Evolutionary conservation across 805 yeast species (phyloP).

Genomic region (Yarrowia hollandica): DNA sequence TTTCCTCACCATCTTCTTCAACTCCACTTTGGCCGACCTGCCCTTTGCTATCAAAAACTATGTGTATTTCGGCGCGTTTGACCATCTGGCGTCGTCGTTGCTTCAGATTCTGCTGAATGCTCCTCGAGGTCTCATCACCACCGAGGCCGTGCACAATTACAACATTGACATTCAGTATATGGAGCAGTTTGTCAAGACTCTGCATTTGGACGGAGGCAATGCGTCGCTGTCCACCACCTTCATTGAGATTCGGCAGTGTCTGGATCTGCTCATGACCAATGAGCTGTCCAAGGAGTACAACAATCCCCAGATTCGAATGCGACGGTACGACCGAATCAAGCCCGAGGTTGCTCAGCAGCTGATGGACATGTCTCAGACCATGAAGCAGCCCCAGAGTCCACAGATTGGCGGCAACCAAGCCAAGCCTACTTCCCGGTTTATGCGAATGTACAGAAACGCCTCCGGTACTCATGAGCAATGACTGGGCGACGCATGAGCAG

Average conservation of each 20-base stretch:
- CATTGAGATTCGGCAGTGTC: constrained; percentile 74
- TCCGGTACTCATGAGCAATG: background rate
- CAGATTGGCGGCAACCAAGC: constrained; percentile 13
- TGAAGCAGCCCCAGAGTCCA: constrained; percentile 24
- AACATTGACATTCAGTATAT: constrained; percentile 77
- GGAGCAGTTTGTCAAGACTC: constrained; percentile 50
- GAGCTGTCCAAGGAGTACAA: constrained; percentile 66
- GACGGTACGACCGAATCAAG: constrained; percentile 70
- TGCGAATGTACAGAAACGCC: constrained; percentile 18
- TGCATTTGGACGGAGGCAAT: constrained; percentile 38
- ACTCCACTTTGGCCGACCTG: constrained; percentile 76
- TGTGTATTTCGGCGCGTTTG: constrained; percentile 83
- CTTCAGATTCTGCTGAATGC: constrained; percentile 57
- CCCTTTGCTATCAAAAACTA: constrained; percentile 77
- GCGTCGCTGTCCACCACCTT: constrained; percentile 64
- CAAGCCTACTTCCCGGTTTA: constrained; percentile 20
- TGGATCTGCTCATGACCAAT: constrained; percentile 61
- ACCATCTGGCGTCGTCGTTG: constrained; percentile 73
- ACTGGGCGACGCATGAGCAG: background rate
- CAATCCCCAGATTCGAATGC: constrained; percentile 55
- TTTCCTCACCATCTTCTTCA: constrained; percentile 80
- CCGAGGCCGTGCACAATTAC: constrained; percentile 67
- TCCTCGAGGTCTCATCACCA: constrained; percentile 54
- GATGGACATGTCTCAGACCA: constrained; percentile 38
- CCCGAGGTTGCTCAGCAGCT: constrained; percentile 68